Evolutionary conservation across 176 grass and related monocot species (phyloP), one percentile per base, ranked within the genome.

Genomic region (Cenchrus fungigraminus): DNA sequence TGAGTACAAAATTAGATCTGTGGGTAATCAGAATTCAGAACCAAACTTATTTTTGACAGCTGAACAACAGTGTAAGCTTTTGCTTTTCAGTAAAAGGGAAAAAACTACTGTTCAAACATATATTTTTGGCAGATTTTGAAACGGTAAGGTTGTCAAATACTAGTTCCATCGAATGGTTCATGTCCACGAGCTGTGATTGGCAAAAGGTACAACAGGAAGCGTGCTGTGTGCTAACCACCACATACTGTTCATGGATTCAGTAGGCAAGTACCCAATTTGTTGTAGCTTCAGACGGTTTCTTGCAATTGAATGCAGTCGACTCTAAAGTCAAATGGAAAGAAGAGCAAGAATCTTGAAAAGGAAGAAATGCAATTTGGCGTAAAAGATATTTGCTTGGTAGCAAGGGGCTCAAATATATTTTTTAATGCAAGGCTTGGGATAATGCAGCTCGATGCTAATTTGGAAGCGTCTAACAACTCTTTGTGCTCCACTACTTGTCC

Each of bases 271-370:
- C 15, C 81, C 51, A 82, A 71, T 37, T 15, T 54, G 70, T 72
- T 72, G 63, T 75, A 44, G 78, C 63, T n/a, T 64, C 76, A 81
- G 69, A 71, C 49, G 58, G 82, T 93, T 92, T 80, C 91, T 81
- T 96, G 7, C 72, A 79, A 71, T 82, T 83, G 43, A 96, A 93
- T 88, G 72, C 49, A 91, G 65, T 68, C 22, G 22, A 25, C 22
- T 25, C 5, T 74, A 81, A 88, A 88, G 88, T 82, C 83, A 89
- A 92, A 82, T 75, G 65, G 5, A 71, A 81, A 67, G 72, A 89
- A 56, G 54, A 83, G 84, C 86, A 88, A 82, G 14, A 83, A 79
- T 52, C 76, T 86, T 91, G 28, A 81, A 19, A 60, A 34, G 40
- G 43, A 72, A 86, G 78, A 61, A 61, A 79, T 71, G 34, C 46